A percentile compares a stretch with the other conserved stretches of the same genome.
Conservation (phyloP, 2,329 filamentous ascomycete genomes). For the Colletotrichum sansevieriae region DNA sequence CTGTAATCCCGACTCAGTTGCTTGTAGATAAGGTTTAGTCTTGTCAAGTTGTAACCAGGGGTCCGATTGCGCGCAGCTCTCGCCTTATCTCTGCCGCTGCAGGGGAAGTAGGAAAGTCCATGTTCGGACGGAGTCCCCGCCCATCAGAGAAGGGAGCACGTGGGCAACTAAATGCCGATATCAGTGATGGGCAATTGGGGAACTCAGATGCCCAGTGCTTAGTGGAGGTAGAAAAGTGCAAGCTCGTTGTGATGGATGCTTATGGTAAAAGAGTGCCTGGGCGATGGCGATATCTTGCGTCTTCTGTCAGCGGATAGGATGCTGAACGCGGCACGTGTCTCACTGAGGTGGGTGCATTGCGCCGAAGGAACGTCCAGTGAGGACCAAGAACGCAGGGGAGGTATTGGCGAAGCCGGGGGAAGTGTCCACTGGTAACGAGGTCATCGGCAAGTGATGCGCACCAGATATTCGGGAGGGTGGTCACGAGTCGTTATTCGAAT, state of each 20-base stretch:
- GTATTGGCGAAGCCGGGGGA: slow-evolving; percentile 2
- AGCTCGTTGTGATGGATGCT: not conserved
- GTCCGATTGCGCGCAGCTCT: not conserved
- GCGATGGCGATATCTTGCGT: slow-evolving; percentile 29
- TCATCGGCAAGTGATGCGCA: not conserved
- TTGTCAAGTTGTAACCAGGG: not conserved
- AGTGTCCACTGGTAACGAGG: not conserved
- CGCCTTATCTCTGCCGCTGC: slow-evolving; percentile 13
- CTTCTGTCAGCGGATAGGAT: slow-evolving; percentile 20
- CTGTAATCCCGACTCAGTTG: not conserved
- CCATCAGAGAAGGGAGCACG: slow-evolving; percentile 18
- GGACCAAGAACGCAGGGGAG: not conserved
- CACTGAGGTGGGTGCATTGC: slow-evolving; percentile 24
- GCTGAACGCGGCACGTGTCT: slow-evolving; percentile 25
- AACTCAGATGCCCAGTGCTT: not conserved
- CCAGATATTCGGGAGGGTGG: not conserved
- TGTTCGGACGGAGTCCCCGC: not conserved
- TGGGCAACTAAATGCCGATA: slow-evolving; percentile 7
- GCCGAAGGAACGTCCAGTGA: slow-evolving; percentile 27
- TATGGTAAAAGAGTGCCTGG: slow-evolving; percentile 10
- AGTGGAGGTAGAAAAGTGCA: too few relatives aligned
- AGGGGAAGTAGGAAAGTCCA: slow-evolving; percentile 3
- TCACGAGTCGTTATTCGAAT: slow-evolving; percentile 6
- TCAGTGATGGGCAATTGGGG: not conserved
- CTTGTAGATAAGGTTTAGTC: slow-evolving; percentile 8